Conservation (phyloP, 2,329 filamentous ascomycete genomes). For the Scedosporium dehoogii region DNA sequence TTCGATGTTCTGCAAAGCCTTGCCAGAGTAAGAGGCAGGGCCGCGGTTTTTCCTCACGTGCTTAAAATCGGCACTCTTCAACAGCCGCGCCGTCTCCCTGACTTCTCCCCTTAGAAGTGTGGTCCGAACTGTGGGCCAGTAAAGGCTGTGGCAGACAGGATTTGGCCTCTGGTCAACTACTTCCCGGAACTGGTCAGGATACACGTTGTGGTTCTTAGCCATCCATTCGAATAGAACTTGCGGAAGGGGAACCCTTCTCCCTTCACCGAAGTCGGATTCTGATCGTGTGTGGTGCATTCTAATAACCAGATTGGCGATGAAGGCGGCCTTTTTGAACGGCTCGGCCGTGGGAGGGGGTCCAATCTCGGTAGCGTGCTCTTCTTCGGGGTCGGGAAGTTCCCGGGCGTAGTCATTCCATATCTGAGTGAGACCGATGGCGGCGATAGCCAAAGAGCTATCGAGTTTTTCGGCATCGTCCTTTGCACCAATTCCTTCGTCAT, state of each 20-base stretch:
- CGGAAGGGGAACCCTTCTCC: conserved; percentile 50
- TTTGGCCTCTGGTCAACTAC: conserved; percentile 58
- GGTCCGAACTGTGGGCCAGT: conserved; percentile 77
- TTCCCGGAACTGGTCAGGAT: conserved; percentile 54
- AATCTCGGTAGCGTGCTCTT: conserved; percentile 50
- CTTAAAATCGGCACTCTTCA: conserved; percentile 70
- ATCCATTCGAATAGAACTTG: conserved; percentile 79
- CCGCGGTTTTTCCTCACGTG: conserved; percentile 60
- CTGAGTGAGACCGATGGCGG: conserved; percentile 39
- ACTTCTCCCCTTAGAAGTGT: conserved; percentile 69
- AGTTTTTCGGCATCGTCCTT: conserved; percentile 46
- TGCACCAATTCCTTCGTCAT: conserved; percentile 48
- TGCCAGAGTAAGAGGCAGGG: conserved; percentile 60
- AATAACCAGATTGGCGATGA: conserved; percentile 67
- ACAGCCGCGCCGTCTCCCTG: conserved; percentile 51
- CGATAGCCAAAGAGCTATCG: conserved; percentile 44
- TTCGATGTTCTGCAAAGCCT: conserved; percentile 69
- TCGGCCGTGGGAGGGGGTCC: conserved; percentile 53
- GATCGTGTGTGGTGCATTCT: conserved; percentile 62
- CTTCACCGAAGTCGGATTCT: conserved; percentile 24
- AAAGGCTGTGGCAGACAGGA: conserved; percentile 65
- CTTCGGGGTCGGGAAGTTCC: conserved; percentile 35
- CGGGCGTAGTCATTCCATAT: conserved; percentile 48
- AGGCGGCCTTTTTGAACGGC: conserved; percentile 65
- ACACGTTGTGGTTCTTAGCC: conserved; percentile 62